Conservation (phyloP, 345 rosid genomes). For the Aquilaria yunnanensis region DNA sequence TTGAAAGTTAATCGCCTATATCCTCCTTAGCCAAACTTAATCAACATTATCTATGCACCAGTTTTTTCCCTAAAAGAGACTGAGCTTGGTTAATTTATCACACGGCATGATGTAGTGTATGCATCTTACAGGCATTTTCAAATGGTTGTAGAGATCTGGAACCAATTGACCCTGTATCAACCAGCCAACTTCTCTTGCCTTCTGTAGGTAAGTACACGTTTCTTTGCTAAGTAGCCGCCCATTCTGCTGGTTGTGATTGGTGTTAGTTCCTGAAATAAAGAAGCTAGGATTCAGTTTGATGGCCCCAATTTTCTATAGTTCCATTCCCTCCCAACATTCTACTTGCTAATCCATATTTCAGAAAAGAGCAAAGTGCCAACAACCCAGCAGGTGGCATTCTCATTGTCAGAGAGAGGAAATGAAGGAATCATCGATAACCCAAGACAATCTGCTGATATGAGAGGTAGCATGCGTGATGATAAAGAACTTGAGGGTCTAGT, state of each 20-base stretch:
- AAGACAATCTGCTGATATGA: conserved; percentile 22
- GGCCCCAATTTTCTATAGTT: background rate
- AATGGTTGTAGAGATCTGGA: conserved; percentile 30
- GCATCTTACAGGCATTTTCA: conserved; percentile 53
- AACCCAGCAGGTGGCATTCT: conserved; percentile 16
- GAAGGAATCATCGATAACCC: conserved; percentile 41
- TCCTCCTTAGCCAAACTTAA: no score
- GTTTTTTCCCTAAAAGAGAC: background rate
- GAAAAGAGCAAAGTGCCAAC: conserved; percentile 21
- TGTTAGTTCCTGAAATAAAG: no score
- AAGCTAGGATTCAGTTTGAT: no score
- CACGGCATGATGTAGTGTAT: background rate
- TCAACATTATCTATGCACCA: background rate
- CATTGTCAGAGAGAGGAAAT: conserved; percentile 30
- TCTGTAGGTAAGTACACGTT: conserved; percentile 25
- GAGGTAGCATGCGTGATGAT: conserved; percentile 14
- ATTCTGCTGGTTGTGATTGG: background rate
- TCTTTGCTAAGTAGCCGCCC: background rate
- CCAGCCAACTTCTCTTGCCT: conserved; percentile 17
- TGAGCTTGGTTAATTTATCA: background rate
- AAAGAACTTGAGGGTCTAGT: conserved; percentile 17
- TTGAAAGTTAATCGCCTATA: no score
- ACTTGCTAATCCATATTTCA: conserved; percentile 17
- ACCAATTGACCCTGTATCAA: conserved; percentile 21
- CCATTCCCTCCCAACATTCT: background rate